A percentile compares a stretch with the other conserved stretches of the same genome.
Conservation (phyloP, 495 filamentous ascomycete genomes). For the Mytilinidion resinicola region DNA sequence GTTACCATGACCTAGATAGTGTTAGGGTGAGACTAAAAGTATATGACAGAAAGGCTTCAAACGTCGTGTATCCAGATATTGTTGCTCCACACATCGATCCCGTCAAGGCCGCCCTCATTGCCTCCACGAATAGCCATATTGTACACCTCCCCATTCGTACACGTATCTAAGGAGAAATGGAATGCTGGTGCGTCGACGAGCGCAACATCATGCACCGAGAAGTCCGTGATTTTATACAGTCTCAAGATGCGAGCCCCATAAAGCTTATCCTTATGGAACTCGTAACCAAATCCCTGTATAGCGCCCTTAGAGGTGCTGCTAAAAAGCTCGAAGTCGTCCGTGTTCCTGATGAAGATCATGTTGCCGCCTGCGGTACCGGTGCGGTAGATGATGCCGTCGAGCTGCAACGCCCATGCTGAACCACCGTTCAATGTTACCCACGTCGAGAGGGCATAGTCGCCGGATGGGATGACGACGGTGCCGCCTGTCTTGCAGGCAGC, state of each 20-base stretch:
- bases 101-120: constrained; percentile 35
- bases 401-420: constrained; percentile 33
- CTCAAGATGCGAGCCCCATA: constrained; percentile 30
- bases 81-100: constrained; percentile 33
- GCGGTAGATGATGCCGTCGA: constrained; percentile 35
- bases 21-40: not conserved
- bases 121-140: constrained; percentile 35
- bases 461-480: constrained; percentile 30
- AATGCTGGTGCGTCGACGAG: constrained; percentile 36
- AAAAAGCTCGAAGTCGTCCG: constrained; percentile 94
- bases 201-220: constrained; percentile 34
- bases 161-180: constrained; percentile 37
- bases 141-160: constrained; percentile 35
- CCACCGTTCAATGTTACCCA: constrained; percentile 36
- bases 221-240: constrained; percentile 28
- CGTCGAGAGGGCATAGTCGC: constrained; percentile 33
- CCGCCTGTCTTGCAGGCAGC: constrained; percentile 35
- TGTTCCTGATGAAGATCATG: constrained; percentile 75
- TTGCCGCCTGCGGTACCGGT: constrained; percentile 38
- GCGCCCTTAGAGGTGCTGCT: constrained; percentile 47
- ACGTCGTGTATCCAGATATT: constrained; percentile 35
- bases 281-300: constrained; percentile 23
- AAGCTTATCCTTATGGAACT: constrained; percentile 20
- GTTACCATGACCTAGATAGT: constrained; percentile 28
- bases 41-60: not conserved